phyloP scores from a whole-genome alignment of 2,329 filamentous ascomycete species.

The Verticillium nubilum region DNA sequence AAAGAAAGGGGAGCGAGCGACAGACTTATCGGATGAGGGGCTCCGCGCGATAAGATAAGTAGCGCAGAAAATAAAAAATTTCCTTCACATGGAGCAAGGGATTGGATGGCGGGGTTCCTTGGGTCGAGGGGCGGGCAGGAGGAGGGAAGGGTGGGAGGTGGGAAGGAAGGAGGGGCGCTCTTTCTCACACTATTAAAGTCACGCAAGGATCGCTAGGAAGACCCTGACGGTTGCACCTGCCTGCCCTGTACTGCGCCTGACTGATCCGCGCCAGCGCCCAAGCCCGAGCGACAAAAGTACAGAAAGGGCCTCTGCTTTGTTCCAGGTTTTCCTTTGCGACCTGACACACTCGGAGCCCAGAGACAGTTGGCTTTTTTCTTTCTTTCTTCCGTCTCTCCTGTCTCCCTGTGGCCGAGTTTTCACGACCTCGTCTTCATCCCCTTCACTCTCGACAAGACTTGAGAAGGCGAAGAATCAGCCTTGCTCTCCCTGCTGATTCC shows the following conservation, averaged over 20 bases:
- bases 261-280: neutral
- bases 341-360: neutral
- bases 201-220: neutral
- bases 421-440: neutral
- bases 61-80: constrained; percentile 11
- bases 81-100: constrained; percentile 13
- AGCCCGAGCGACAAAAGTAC: neutral
- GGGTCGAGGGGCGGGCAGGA: neutral
- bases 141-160: neutral
- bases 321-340: neutral
- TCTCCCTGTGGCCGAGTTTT: neutral
- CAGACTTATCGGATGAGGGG: neutral
- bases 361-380: neutral
- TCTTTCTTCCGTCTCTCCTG: neutral
- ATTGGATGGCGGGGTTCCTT: constrained; percentile 3
- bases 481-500: constrained; percentile 1
- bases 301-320: neutral
- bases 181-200: neutral
- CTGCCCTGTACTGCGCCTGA: neutral
- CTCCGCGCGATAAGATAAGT: constrained; percentile 5
- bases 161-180: neutral
- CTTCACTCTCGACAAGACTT: neutral
- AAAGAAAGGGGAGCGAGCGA: neutral
- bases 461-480: neutral
- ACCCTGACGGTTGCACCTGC: neutral